Conservation (phyloP, 1,284 basidiomycete species). For the Leccinum pseudoinsigne region DNA sequence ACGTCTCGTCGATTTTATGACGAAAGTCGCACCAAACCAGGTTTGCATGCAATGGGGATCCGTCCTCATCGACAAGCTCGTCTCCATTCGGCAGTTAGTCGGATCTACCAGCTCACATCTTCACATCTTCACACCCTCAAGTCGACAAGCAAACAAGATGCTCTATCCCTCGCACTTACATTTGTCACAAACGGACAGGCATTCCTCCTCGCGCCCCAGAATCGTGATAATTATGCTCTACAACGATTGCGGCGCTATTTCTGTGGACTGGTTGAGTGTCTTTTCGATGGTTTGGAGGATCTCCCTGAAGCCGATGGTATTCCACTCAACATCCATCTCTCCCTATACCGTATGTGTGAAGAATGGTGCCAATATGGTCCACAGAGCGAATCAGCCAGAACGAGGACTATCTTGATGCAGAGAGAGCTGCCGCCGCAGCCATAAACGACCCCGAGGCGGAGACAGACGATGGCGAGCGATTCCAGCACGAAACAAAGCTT, state of each 20-base stretch:
- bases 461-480: conserved; percentile 61
- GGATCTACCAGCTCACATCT: conserved; percentile 81
- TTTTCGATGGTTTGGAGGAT: conserved; percentile 78
- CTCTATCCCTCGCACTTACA: conserved; percentile 79
- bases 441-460: conserved; percentile 45
- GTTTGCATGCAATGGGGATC: conserved; percentile 55
- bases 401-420: conserved; percentile 70
- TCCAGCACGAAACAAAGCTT: conserved; percentile 70
- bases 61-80: conserved; percentile 76
- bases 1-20: conserved; percentile 83
- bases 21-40: conserved; percentile 64
- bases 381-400: conserved; percentile 73
- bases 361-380: conserved; percentile 93
- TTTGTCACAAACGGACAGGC: conserved; percentile 84
- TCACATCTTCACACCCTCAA: conserved; percentile 68
- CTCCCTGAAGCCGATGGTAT: conserved; percentile 77
- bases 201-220: conserved; percentile 72
- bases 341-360: conserved; percentile 85
- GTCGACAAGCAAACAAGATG: conserved; percentile 68
- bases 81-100: conserved; percentile 86
- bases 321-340: conserved; percentile 73
- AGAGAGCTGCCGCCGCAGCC: conserved; percentile 66
- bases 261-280: conserved; percentile 83
- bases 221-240: conserved; percentile 77
- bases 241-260: conserved; percentile 88